Conservation (phyloP, 2,329 filamentous ascomycete genomes). For the Sclerotiophoma versabilis region DNA sequence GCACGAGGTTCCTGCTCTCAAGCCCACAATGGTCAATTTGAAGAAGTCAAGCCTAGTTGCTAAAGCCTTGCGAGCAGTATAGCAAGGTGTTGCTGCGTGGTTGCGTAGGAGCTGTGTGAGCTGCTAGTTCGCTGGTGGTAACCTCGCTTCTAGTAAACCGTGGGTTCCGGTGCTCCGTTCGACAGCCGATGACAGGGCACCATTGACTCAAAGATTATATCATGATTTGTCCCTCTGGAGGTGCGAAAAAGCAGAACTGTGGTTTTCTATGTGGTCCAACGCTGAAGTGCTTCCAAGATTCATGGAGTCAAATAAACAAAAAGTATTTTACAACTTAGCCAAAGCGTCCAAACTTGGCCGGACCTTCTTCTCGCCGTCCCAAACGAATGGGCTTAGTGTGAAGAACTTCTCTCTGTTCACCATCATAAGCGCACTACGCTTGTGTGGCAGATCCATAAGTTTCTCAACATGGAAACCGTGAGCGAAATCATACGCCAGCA, state of each 20-base stretch:
- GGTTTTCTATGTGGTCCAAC: background rate
- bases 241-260: background rate
- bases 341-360: slow-evolving; percentile 44
- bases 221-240: background rate
- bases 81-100: no score
- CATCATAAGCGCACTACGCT: slow-evolving; percentile 71
- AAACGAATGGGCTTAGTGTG: slow-evolving; percentile 66
- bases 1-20: no score
- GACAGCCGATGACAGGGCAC: background rate
- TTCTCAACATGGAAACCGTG: slow-evolving; percentile 77
- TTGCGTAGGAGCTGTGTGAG: no score
- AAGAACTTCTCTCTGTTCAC: slow-evolving; percentile 74
- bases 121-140: background rate
- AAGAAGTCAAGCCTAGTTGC: no score
- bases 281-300: slow-evolving; percentile 6
- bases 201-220: background rate
- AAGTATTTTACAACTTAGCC: slow-evolving; percentile 37
- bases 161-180: background rate
- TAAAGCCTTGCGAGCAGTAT: no score
- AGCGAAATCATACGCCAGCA: slow-evolving; percentile 76
- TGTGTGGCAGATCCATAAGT: slow-evolving; percentile 75
- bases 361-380: slow-evolving; percentile 47
- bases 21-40: no score
- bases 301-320: background rate
- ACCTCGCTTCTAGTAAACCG: background rate